Evolutionary conservation across 228 moss, liverwort and hornwort species (phyloP), one percentile per base, ranked within the genome.

Genomic region (Sphagnum fallax): DNA sequence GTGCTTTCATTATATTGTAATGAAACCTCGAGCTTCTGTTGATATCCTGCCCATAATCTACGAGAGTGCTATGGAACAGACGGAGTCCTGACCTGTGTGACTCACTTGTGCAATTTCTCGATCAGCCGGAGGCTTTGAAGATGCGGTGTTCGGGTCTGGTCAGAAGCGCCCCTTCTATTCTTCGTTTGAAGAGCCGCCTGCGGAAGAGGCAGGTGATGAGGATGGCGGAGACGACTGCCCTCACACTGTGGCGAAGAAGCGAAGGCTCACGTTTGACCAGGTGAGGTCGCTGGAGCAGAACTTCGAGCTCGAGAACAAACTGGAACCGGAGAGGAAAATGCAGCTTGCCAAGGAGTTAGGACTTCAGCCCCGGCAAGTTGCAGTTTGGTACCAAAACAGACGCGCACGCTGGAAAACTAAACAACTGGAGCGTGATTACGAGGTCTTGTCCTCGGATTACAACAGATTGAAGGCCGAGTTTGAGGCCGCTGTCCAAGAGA

Each of bases 261-360:
- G 87, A 52, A 73, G 87, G 72, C 83, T 87, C 52, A 80, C 83
- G 1, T 81, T 75, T 48, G 87, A 87, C 57, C 87, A 87, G 72
- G 87, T 87, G 75, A 74, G 83, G 81, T 83, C 87, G 9, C 74
- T 87, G 16, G 87, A 87, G 83, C 78, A 79, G 67, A 87, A 87
- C 67, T 87, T 87, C 69, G 87, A 87, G 79, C 60, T 87, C 14
- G 87, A 87, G 72, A 87, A 87, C 68, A 87, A 87, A 67, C 83
- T 87, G 48, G 87, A 87, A 69, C 87, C 87, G 8, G 87, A 87
- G 72, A 76, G 87, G 72, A 87, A 87, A 79, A 83, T 87, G 87
- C 83, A 83, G 68, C 83, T 87, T 11, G 87, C 87, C 4, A 75
- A 80, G 52, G 87, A 87, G 64, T 75, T 87, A 14, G 87, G 87